Percentiles rank a stretch among this genome's conserved stretches.
These are phyloP conservation scores for Ophiocordyceps robertsii DNA, from an alignment of 2,329 filamentous ascomycete species.

Conservation along the genomic window DNA sequence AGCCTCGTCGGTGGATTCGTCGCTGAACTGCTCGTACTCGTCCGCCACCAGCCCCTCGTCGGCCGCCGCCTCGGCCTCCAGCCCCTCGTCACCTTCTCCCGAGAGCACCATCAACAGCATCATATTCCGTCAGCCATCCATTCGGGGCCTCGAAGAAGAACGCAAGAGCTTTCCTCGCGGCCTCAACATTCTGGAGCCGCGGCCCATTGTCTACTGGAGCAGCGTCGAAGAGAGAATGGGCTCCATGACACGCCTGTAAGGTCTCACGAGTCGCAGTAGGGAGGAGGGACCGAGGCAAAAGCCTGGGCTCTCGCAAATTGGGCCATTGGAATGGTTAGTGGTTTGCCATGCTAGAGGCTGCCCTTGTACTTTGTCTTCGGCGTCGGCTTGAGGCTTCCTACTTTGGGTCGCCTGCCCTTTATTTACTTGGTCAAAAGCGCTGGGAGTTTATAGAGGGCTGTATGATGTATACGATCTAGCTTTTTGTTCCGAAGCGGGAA, in stretches of 20 bases:
- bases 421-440: neutral
- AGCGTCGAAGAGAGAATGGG: constrained; percentile 48
- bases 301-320: no score
- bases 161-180: constrained; percentile 36
- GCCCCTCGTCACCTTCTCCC: constrained; percentile 26
- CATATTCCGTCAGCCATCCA: constrained; percentile 42
- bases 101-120: constrained; percentile 43
- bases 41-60: constrained; percentile 23
- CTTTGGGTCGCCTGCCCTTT: neutral
- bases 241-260: constrained; percentile 5
- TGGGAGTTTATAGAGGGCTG: neutral
- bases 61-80: constrained; percentile 24
- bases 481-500: neutral
- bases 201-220: constrained; percentile 50
- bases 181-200: constrained; percentile 44
- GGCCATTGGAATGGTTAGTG: no score
- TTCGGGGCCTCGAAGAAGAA: constrained; percentile 45
- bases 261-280: no score
- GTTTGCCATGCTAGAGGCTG: no score
- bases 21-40: constrained; percentile 18
- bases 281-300: no score
- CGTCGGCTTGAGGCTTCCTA: neutral
- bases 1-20: constrained; percentile 28
- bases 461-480: neutral
- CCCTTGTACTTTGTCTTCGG: no score